Base-by-base conservation (phyloP, 129 eudicot genomes). In the Silybum marianum region DNA sequence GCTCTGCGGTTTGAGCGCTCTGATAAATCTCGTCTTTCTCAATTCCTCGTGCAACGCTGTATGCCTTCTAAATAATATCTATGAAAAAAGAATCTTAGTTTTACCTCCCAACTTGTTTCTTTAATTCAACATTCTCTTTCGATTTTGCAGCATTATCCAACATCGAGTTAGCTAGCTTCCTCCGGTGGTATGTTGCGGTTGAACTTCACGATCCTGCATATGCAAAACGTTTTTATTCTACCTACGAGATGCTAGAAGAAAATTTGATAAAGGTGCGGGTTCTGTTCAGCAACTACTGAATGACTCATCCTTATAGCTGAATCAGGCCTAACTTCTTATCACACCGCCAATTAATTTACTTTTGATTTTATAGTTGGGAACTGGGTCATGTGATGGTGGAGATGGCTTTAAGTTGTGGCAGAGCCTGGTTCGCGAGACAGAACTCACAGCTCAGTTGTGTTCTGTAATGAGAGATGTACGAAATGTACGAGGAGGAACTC, bases 1-100 rank as follows among this genome's bases (percentile, higher is more conserved):
- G 99, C 99, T 79, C 88, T 96, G 71, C 93, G 99, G 60, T 96
- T 96, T 81, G 99, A 96, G 86, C 92, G 98, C 82, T 87, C 99
- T 40, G 99, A 93, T 81, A 93, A 90, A 90, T 96, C 99, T 13
- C 93, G 97, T 72, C 96, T 96, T 77, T 88, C 97, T 85, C 90
- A 96, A 40, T 96, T 96, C 80, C 99, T 96, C 51, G 98, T 96
- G 86, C 94, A 96, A 77, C 95, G 98, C 6, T 96, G 99, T 96
- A 93, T 26, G 90, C 66, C 71, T 86, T 9, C 76, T 79, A 34
- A 28, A 1, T 28, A 28, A 28, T 32, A 12, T 46, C 65, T 36
- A 60, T 28, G 36, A 14, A 32, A 32, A 75, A 73, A 18, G 12
- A 75, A 40, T 79, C 80, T 78, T 66, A 30, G 5, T 13, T 34